Conservation (phyloP, 2,329 filamentous ascomycete species). For the Nemania sp. region DNA sequence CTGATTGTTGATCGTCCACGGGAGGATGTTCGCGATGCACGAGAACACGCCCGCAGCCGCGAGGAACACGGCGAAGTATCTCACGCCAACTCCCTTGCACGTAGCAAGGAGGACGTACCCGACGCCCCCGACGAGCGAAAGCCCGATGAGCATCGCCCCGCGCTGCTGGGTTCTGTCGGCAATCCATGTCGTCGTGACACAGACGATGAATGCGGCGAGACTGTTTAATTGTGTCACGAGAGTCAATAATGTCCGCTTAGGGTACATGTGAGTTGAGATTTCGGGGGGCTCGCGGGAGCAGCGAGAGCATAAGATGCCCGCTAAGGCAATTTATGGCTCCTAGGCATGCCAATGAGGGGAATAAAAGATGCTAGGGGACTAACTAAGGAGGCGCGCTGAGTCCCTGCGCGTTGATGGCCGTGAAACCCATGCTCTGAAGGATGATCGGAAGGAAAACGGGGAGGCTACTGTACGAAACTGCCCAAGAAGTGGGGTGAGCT, state of each 20-base stretch:
- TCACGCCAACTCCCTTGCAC: conserved; percentile 46
- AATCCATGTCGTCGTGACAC: conserved; percentile 63
- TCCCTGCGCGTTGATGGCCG: conserved; percentile 68
- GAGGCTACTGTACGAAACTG: conserved; percentile 67
- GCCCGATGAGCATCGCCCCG: conserved; percentile 59
- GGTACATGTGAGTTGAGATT: conserved; percentile 37
- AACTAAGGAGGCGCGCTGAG: conserved; percentile 66
- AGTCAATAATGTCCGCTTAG: conserved; percentile 59
- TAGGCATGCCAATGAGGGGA: no score
- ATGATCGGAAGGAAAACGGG: conserved; percentile 69
- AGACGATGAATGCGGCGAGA: conserved; percentile 66
- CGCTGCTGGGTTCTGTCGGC: conserved; percentile 70
- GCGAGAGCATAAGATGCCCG: neutral
- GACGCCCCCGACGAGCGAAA: conserved; percentile 60
- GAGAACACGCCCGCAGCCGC: conserved; percentile 68
- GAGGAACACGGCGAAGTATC: conserved; percentile 50
- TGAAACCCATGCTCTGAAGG: conserved; percentile 69
- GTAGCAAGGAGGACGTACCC: conserved; percentile 70
- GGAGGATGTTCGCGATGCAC: conserved; percentile 68
- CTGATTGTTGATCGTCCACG: conserved; percentile 71
- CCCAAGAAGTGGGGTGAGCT: conserved; percentile 41
- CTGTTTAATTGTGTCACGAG: conserved; percentile 67
- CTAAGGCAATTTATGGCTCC: neutral
- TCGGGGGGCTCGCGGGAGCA: neutral
- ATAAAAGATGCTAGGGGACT: no score